These are phyloP conservation scores for Suillus clintonianus DNA, from an alignment of 768 basidiomycete species.

Conservation along the genomic window DNA sequence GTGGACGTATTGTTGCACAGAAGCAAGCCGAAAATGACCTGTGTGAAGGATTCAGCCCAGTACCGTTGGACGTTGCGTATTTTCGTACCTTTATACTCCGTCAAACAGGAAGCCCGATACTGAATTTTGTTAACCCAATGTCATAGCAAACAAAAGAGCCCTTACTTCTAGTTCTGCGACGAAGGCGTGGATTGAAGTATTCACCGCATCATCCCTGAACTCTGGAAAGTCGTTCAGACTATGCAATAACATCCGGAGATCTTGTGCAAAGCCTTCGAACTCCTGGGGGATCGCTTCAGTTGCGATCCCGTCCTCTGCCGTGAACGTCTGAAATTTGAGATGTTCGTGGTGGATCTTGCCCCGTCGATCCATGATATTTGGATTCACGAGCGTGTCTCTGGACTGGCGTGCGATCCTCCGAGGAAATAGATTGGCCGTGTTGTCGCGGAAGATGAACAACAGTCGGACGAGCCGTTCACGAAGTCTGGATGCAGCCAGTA, in stretches of 20 bases:
- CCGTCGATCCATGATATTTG: slow-evolving; percentile 19
- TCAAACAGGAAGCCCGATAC: slow-evolving; percentile 48
- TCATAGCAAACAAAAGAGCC: neutral
- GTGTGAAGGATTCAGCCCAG: neutral
- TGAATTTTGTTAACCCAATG: slow-evolving; percentile 10
- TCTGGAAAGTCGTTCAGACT: slow-evolving; percentile 49
- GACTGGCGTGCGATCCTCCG: slow-evolving; percentile 35
- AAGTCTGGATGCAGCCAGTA: slow-evolving; percentile 44
- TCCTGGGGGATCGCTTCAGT: slow-evolving; percentile 43
- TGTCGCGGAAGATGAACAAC: slow-evolving; percentile 45
- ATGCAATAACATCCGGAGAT: slow-evolving; percentile 41
- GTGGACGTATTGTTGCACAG: slow-evolving; percentile 46
- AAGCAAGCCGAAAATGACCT: slow-evolving; percentile 46
- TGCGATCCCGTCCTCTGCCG: slow-evolving; percentile 35
- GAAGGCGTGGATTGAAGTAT: slow-evolving; percentile 39
- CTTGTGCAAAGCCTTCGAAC: slow-evolving; percentile 39
- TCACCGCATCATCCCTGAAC: slow-evolving; percentile 44
- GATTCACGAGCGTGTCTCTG: slow-evolving; percentile 28
- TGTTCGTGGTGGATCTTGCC: slow-evolving; percentile 17
- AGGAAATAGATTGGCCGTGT: slow-evolving; percentile 48
- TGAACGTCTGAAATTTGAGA: slow-evolving; percentile 31
- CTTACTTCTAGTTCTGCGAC: slow-evolving; percentile 43
- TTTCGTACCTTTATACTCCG: slow-evolving; percentile 36
- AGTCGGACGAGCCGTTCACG: slow-evolving; percentile 43
- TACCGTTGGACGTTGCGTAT: neutral